Percentiles rank a stretch among this genome's conserved stretches.
phyloP scores from a whole-genome alignment of 1,284 basidiomycete species.

The Mycena sp. region DNA sequence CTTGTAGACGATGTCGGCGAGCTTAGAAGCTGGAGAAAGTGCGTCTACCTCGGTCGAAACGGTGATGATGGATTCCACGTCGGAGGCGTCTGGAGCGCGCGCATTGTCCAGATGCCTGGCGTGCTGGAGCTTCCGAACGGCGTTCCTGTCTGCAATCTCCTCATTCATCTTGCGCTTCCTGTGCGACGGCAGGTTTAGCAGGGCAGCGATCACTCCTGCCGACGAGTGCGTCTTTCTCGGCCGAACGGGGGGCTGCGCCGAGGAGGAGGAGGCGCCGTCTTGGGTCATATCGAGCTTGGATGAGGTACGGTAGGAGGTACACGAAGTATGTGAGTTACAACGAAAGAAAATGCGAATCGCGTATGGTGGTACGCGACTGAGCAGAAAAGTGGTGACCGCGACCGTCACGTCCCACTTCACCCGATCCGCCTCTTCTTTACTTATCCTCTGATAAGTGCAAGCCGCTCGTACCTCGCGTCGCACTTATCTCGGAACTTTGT shows the following conservation, averaged over 20 bases:
- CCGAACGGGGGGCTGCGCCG: background rate
- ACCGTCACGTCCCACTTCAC: too few species aligned
- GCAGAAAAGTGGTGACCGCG: too few species aligned
- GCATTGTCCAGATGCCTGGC: background rate
- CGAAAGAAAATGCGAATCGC: too few species aligned
- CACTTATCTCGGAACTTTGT: too few species aligned
- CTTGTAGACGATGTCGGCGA: background rate
- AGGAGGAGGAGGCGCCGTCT: too few species aligned
- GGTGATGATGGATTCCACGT: conserved; percentile 10
- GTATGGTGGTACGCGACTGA: too few species aligned
- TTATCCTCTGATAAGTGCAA: too few species aligned
- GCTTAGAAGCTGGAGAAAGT: background rate
- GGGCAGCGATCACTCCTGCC: background rate
- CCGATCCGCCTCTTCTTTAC: too few species aligned
- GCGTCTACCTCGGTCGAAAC: background rate
- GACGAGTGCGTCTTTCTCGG: background rate
- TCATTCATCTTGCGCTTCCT: background rate
- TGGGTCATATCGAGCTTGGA: too few species aligned
- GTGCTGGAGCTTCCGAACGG: background rate
- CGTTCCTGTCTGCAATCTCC: background rate
- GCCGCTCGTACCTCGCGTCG: too few species aligned
- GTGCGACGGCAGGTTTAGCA: background rate
- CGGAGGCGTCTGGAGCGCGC: background rate
- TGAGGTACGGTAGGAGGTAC: too few species aligned
- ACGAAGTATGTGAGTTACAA: too few species aligned